Evolutionary conservation across 2,329 filamentous ascomycete genomes (phyloP), one percentile per base, ranked within the genome.

Genomic region (Cladobotryum mycophilum): DNA sequence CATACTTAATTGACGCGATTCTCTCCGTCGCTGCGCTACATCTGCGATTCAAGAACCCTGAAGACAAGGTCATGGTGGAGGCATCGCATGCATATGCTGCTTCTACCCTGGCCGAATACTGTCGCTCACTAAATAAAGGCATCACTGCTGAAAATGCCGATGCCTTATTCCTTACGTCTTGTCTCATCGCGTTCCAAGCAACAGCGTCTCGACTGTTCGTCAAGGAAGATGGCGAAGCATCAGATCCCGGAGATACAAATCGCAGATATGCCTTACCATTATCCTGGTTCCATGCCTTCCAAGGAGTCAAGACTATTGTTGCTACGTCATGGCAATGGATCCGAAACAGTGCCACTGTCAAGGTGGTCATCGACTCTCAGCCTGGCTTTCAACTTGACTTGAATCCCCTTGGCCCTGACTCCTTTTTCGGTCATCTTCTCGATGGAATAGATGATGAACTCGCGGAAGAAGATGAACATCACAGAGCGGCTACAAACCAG

Each of bases 121-220:
- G 80, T 53, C 70, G 73, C 2, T 72, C 75, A 1, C 67, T 85
- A 30, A 76, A 75, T 41, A 69, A 70, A 33, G 82, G 82, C 22
- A 80, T 84, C 51, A 78, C 74, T 30, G 71, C 77, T 33, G 65
- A 70, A 33, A 85, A 85, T 51, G 81, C 82, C 8, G 81, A 84
- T 61, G 74, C 80, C 0, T 70, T 85, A 1, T 85, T 85, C 57
- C 67, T 84, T 18, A 85, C 81, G 0, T 74, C 81, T 1, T 73
- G 81, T 2, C 70, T 86, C 58, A 81, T 89, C 62, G 72, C 86
- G 60, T 82, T 89, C 64, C 75, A 89, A 64, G 72, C 86, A 57
- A 77, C 81, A 25, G 73, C 87, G 38, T 75, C 81, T 45, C 70
- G 85, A 58, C 75, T 83, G 52, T 84, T 84, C 54, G 74, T 75